phyloP scores from a whole-genome alignment of 352 stramenopile genomes.

The Blastocystis sp. region DNA sequence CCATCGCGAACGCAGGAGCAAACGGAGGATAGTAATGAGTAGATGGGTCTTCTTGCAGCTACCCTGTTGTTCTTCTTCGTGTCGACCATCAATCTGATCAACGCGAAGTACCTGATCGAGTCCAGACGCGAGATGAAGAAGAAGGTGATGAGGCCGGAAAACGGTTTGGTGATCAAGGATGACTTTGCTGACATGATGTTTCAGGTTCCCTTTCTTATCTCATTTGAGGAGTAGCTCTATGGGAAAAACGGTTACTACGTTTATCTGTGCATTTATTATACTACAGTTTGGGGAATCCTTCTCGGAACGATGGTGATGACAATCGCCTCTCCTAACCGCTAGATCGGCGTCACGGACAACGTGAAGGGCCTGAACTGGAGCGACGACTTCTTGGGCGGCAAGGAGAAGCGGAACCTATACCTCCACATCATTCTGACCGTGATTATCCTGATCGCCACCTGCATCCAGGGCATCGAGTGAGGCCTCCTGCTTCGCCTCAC shows the following conservation, averaged over 20 bases:
- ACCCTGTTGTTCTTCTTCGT: conserved; percentile 43
- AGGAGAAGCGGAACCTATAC: neutral
- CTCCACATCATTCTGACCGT: neutral
- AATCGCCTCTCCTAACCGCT: neutral
- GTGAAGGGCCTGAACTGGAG: conserved; percentile 25
- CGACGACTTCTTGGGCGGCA: conserved; percentile 28
- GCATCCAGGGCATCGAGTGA: neutral
- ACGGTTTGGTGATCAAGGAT: conserved; percentile 33
- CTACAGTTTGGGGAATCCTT: conserved; percentile 42
- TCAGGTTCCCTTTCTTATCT: neutral
- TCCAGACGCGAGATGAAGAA: conserved; percentile 37
- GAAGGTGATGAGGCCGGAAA: neutral
- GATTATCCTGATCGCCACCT: neutral
- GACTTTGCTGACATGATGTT: conserved; percentile 64
- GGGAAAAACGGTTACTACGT: conserved; percentile 54
- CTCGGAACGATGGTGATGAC: conserved; percentile 34
- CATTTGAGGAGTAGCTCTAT: conserved; percentile 19
- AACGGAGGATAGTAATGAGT: neutral
- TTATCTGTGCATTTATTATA: conserved; percentile 43
- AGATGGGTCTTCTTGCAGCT: conserved; percentile 49
- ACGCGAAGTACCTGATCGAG: conserved; percentile 55
- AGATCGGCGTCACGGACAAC: conserved; percentile 49
- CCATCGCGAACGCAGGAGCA: conserved; percentile 2
- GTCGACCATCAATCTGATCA: conserved; percentile 32
- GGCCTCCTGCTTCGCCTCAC: neutral